Conservation (phyloP, 2,329 filamentous ascomycete genomes). For the Waltergamsia citrina region DNA sequence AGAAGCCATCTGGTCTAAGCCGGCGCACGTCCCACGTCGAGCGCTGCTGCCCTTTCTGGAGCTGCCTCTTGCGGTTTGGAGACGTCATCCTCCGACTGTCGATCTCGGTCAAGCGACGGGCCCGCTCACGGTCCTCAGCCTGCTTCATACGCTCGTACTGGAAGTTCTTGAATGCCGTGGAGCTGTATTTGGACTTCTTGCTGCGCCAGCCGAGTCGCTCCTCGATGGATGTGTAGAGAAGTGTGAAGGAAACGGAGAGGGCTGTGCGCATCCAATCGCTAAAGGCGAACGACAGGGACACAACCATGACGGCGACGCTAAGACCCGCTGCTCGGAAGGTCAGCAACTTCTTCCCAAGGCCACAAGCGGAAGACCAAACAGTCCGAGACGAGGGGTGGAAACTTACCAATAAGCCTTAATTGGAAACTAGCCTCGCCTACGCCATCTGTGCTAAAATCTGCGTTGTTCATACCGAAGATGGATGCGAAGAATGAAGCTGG, state of each 20-base stretch:
- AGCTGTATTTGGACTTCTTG: conserved; percentile 7
- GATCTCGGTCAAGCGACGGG: conserved; percentile 9
- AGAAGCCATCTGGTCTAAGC: not conserved
- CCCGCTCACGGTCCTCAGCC: conserved; percentile 7
- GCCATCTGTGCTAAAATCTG: conserved; percentile 10
- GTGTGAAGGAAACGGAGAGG: conserved; percentile 6
- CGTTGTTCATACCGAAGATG: conserved; percentile 28
- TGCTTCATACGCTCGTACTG: conserved; percentile 7
- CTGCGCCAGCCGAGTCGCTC: conserved; percentile 8
- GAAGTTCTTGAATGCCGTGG: conserved; percentile 6
- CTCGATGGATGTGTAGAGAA: conserved; percentile 5
- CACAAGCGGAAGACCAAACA: too few species aligned
- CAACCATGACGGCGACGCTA: conserved; percentile 8
- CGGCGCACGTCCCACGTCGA: conserved; percentile 6
- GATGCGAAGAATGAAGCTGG: conserved; percentile 25
- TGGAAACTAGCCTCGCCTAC: conserved; percentile 9
- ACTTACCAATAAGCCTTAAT: conserved; percentile 13
- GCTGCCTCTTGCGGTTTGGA: not conserved
- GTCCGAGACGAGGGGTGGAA: not conserved
- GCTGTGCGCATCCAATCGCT: conserved; percentile 10
- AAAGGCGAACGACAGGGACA: conserved; percentile 11
- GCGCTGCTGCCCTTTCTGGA: not conserved
- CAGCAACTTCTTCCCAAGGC: too few species aligned
- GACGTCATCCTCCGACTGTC: conserved; percentile 6
- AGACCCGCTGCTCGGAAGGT: conserved; percentile 7